phyloP scores from a whole-genome alignment of 352 stramenopile species.

The Globisporangium okanoganense region DNA sequence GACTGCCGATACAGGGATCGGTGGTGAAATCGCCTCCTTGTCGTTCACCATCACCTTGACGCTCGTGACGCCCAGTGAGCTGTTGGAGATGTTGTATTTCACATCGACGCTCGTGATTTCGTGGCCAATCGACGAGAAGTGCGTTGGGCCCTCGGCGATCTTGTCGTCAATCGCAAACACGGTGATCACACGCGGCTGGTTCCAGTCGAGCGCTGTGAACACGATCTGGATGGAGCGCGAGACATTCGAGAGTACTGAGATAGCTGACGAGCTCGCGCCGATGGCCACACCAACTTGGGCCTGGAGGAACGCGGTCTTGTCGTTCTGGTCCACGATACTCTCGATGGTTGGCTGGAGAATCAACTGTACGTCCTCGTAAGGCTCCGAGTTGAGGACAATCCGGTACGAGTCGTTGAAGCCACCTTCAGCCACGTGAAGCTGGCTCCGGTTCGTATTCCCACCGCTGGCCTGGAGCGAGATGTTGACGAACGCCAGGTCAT shows the following conservation, averaged over 20 bases:
- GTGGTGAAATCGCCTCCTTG: conserved; percentile 54
- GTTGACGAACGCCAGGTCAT: conserved; percentile 58
- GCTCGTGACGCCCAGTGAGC: conserved; percentile 32
- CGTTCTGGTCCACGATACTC: conserved; percentile 33
- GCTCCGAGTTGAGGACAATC: conserved; percentile 53
- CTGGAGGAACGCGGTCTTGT: conserved; percentile 18
- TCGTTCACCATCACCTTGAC: conserved; percentile 59
- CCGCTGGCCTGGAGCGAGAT: conserved; percentile 37
- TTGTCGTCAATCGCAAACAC: conserved; percentile 63
- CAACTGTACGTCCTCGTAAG: conserved; percentile 56
- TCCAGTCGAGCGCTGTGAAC: conserved; percentile 70
- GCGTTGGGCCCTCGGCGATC: conserved; percentile 53
- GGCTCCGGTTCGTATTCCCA: conserved; percentile 11
- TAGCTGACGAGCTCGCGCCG: conserved; percentile 15
- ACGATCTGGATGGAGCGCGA: conserved; percentile 34
- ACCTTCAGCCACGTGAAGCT: conserved; percentile 63
- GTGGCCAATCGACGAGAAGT: conserved; percentile 52
- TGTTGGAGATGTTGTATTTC: conserved; percentile 64
- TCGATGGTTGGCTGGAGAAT: conserved; percentile 36
- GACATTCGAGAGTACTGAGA: conserved; percentile 1
- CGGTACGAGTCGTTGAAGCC: conserved; percentile 80
- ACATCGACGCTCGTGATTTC: conserved; percentile 37
- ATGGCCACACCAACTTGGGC: conserved; percentile 31
- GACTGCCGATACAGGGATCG: conserved; percentile 35
- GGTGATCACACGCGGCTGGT: conserved; percentile 26